A percentile compares a stretch with the other conserved stretches of the same genome.
phyloP scores from a whole-genome alignment of 106 monocot species.

The Vanilla planifolia region DNA sequence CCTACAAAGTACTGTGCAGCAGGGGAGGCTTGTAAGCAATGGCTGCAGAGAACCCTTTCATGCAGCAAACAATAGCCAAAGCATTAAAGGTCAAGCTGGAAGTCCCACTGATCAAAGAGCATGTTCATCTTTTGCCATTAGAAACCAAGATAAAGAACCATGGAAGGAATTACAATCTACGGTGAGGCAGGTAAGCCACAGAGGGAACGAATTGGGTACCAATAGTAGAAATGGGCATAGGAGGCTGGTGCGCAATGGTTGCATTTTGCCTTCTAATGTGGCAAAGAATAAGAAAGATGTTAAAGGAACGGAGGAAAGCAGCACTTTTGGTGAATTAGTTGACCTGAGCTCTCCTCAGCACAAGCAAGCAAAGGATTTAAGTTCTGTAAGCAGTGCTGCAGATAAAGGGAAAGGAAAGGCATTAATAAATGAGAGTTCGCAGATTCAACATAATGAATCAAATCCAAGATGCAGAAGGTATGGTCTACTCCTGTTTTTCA shows the following conservation, averaged over 20 bases:
- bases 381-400: background rate
- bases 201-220: background rate
- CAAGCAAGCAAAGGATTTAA: background rate
- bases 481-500: background rate
- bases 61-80: background rate
- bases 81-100: background rate
- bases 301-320: background rate
- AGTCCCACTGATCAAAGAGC: background rate
- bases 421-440: background rate
- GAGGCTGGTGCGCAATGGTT: slow-evolving; percentile 52
- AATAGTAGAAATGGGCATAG: slow-evolving; percentile 25
- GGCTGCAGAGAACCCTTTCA: slow-evolving; percentile 5
- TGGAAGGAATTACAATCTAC: background rate
- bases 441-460: background rate
- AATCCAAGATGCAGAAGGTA: background rate
- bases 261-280: slow-evolving; percentile 53
- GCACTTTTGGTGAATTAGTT: background rate
- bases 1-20: background rate
- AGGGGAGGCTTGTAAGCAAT: slow-evolving; percentile 9
- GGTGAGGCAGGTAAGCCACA: background rate
- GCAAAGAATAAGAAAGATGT: slow-evolving; percentile 5
- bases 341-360: background rate
- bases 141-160: slow-evolving; percentile 3
- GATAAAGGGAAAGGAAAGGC: slow-evolving; percentile 14
- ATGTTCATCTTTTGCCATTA: background rate